Conservation (phyloP, 106 monocot species). For the Dioscorea zingiberensis region DNA sequence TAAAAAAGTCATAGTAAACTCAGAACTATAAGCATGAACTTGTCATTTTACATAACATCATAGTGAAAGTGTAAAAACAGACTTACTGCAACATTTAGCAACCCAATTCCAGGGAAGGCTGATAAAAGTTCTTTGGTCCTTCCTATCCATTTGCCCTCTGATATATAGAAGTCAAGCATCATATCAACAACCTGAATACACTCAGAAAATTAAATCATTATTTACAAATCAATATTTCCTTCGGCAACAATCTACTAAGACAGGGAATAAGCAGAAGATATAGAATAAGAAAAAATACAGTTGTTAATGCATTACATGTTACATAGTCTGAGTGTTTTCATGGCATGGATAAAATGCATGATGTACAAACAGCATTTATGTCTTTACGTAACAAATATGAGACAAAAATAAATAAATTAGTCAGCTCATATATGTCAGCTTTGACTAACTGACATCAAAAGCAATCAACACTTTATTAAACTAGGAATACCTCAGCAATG, state of each 20-base stretch:
- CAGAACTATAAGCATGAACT: too few relatives aligned
- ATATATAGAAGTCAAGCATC: constrained; percentile 52
- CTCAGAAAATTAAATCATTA: too few relatives aligned
- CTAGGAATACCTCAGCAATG: constrained; percentile 46
- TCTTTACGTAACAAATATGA: background rate
- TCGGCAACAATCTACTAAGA: too few relatives aligned
- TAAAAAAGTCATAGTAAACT: background rate
- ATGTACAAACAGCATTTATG: constrained; percentile 29
- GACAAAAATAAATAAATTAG: background rate
- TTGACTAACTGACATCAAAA: too few relatives aligned
- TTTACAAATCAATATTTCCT: too few relatives aligned
- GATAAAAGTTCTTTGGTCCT: constrained; percentile 39
- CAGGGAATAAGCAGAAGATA: too few relatives aligned
- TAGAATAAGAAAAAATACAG: too few relatives aligned
- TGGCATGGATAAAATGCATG: too few relatives aligned
- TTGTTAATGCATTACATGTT: background rate
- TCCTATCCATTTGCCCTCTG: constrained; percentile 14
- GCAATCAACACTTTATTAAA: background rate
- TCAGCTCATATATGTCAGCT: background rate
- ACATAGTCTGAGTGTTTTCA: too few relatives aligned
- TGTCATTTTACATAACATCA: too few relatives aligned
- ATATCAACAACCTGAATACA: constrained; percentile 60
- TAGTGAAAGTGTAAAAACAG: too few relatives aligned
- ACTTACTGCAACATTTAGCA: constrained; percentile 91
- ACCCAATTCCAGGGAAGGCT: constrained; percentile 54